Evolutionary conservation across 2,329 filamentous ascomycete species (phyloP), one percentile per base, ranked within the genome.

Genomic region (Aspergillus calidoustus): DNA sequence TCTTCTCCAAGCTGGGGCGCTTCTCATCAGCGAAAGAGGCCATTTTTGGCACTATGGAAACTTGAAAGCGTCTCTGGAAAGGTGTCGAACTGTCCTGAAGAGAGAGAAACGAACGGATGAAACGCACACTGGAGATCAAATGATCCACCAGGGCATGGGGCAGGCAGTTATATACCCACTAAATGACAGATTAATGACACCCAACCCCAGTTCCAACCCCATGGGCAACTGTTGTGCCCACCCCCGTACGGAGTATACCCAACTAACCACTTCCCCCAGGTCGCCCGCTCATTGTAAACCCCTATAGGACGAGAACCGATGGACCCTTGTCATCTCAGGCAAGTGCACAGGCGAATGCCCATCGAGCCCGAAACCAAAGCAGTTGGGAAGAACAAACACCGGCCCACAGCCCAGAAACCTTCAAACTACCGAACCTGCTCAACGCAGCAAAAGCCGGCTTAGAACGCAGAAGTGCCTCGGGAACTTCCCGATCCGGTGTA

Each of bases 391-490:
- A 34, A 31, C 22, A 38, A 19, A 31, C 31, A 28, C 23, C 49
- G 30, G 49, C 15, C 53, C 46, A 50, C 47, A 41, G 44, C 9
- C 38, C 19, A 30, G 19, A 22, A 30, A 19, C 22, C n/a, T 47
- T 13, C 19, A 11, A 54, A 47, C 46, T 60, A 25, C 58, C 53
- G 58, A 56, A 23, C 13, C 3, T 34, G 19, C 6, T 6, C 17
- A n/a, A 46, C 9, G 8, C 15, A 53, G 25, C 25, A 63, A 63
- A 19, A 57, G 54, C 61, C 61, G 61, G 57, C 50, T 60, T 63
- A 54, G 61, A 19, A 54, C 15, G n/a, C 7, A 7, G 47, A 58
- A 55, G 7, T 59, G 50, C 61, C 61, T 64, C 61, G 61, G 61
- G 22, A 41, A 34, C 9, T 46, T 13, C 44, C 44, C n/a, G 19